phyloP scores from a whole-genome alignment of 2,329 filamentous ascomycete species.

The Scedosporium aurantiacum region DNA sequence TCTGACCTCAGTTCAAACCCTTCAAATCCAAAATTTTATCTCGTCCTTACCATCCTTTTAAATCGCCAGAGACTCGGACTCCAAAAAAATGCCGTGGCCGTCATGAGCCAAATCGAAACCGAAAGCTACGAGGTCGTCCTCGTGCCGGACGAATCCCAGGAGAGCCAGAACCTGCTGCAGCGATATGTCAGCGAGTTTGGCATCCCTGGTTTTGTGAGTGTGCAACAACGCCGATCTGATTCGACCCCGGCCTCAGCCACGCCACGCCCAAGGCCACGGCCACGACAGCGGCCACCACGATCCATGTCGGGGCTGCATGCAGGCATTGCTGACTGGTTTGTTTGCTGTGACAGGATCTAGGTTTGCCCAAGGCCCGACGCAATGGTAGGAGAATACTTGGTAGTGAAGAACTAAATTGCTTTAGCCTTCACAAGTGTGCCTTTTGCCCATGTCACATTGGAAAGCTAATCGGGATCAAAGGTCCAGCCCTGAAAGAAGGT shows the following conservation, averaged over 20 bases:
- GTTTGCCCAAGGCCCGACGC: background rate
- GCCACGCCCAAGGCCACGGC: too few species aligned
- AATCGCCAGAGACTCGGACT: background rate
- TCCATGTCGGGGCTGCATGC: background rate
- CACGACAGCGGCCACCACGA: too few species aligned
- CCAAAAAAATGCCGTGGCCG: background rate
- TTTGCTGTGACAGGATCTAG: background rate
- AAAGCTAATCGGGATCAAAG: background rate
- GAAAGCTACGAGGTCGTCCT: background rate
- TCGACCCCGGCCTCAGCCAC: background rate
- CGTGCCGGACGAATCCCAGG: slow-evolving; percentile 1
- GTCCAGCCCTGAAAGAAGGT: background rate
- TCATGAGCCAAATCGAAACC: background rate
- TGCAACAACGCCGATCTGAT: background rate
- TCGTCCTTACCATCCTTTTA: too few species aligned
- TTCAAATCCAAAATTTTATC: too few species aligned
- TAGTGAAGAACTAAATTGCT: background rate
- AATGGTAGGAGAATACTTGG: background rate
- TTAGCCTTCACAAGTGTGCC: background rate
- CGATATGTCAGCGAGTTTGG: slow-evolving; percentile 1
- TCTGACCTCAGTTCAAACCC: too few species aligned
- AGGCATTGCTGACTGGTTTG: background rate
- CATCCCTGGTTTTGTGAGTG: background rate
- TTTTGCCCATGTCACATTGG: background rate
- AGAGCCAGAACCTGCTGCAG: background rate